Base-by-base conservation (phyloP, 1,139 yeast genomes). In the Taphrina communis region DNA sequence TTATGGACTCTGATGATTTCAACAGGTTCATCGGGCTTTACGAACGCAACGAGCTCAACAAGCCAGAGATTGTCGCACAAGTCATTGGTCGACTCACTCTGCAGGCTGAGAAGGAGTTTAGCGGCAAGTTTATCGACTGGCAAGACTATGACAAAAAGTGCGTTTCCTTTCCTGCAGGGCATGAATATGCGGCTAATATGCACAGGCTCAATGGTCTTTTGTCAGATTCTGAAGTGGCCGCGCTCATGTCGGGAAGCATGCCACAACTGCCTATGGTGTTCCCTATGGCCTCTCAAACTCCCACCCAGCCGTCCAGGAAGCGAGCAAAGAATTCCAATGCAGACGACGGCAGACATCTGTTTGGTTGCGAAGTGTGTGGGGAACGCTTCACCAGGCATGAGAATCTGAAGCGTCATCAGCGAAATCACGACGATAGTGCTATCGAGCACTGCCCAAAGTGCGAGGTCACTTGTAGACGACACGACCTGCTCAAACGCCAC, bases 341-440 rank as follows among this genome's bases (percentile, higher is more conserved):
- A 39, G 67, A 63, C 25, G 67, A 63, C 17, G 67, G 67, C 11
- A 25, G 61, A 11, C 67, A 63, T 25, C 17, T 63, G 19, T 63
- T 63, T 35, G 67, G 55, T 11, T 63, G 67, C 38, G 67, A 63
- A 38, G 53, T 53, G 12, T 63, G 67, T 39, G 67, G 61, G 6
- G 67, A 63, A 21, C 67, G 67, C 21, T 63, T 63, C 61, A 63
- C 67, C 42, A 46, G 67, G 31, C 59, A 53, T n/a, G 67, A 63
- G 36, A 63, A 63, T 46, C 55, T 63, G n/a, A 63, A 63, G 21
- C 41, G 67, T 21, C 67, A 63, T 44, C 59, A 53, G 48, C 35
- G 67, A 12, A 63, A 63, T 36, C 67, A 63, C 52, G 67, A 63
- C 19, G 67, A 56, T 36, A 63, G 61, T 19, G 59, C 67, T n/a